Evolutionary conservation across 352 stramenopile genomes (phyloP).

Genomic region (Paralagenidium karlingii): DNA sequence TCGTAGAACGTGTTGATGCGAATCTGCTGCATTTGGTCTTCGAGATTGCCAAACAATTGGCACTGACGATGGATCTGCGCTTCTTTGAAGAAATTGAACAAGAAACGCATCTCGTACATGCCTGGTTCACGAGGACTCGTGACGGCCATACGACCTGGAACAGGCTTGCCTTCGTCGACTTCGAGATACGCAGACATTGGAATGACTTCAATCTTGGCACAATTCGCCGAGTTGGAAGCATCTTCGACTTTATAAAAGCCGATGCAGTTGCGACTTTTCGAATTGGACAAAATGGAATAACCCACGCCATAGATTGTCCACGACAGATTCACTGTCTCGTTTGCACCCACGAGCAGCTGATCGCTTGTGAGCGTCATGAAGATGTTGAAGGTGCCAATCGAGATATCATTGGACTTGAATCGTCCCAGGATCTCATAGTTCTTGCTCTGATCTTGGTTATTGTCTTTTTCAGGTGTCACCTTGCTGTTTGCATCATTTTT

Average conservation of each 20-base stretch:
- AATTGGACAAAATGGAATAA: conserved; percentile 30
- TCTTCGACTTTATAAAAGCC: conserved; percentile 38
- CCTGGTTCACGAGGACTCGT: conserved; percentile 26
- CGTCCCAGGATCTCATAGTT: conserved; percentile 32
- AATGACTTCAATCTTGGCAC: conserved; percentile 33
- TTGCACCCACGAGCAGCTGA: conserved; percentile 20
- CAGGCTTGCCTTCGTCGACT: conserved; percentile 16
- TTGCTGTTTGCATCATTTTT: conserved; percentile 8
- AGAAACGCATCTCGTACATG: conserved; percentile 47
- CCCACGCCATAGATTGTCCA: conserved; percentile 40
- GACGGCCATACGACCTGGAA: conserved; percentile 28
- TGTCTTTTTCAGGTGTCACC: conserved; percentile 1
- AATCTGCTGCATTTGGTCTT: conserved; percentile 51
- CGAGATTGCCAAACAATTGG: conserved; percentile 35
- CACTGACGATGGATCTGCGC: conserved; percentile 40
- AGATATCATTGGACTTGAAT: conserved; percentile 32
- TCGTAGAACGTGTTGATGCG: conserved; percentile 41
- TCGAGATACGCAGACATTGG: conserved; percentile 35
- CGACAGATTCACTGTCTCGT: conserved; percentile 30
- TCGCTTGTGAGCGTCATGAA: conserved; percentile 54
- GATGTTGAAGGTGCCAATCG: conserved; percentile 46
- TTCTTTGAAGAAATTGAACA: conserved; percentile 56
- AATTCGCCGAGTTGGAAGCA: conserved; percentile 6
- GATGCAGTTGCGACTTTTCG: conserved; percentile 35
- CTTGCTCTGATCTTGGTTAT: conserved; percentile 2